These are phyloP conservation scores for Pleurotus eryngii DNA, from an alignment of 768 basidiomycete species.

Conservation along the genomic window DNA sequence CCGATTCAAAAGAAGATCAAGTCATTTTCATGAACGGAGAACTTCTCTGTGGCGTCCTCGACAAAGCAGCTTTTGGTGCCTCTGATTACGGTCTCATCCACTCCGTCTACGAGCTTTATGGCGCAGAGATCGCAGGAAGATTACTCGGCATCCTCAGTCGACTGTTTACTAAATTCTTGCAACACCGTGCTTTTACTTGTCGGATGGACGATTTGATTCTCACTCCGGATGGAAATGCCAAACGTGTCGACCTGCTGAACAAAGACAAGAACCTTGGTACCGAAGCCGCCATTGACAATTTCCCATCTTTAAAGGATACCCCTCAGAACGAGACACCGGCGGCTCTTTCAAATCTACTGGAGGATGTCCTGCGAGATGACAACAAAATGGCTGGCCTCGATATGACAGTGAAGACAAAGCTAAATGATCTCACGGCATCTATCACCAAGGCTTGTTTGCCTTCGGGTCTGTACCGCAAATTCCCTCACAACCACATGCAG, in stretches of 20 bases:
- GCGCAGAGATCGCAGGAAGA: constrained; percentile 82
- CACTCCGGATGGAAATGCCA: constrained; percentile 74
- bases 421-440: constrained; percentile 83
- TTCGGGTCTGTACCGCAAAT: constrained; percentile 81
- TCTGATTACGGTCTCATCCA: constrained; percentile 95
- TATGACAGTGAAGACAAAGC: constrained; percentile 82
- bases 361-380: constrained; percentile 93
- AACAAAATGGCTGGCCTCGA: constrained; percentile 97
- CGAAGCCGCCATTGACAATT: constrained; percentile 86
- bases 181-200: constrained; percentile 96
- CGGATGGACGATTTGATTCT: constrained; percentile 97
- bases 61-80: constrained; percentile 97
- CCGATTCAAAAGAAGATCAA: constrained; percentile 76
- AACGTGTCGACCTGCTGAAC: constrained; percentile 64
- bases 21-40: constrained; percentile 93
- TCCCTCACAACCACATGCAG: constrained; percentile 99
- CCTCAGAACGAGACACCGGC: constrained; percentile 51
- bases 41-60: constrained; percentile 88
- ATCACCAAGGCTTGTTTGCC: constrained; percentile 90
- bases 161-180: constrained; percentile 94
- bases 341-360: constrained; percentile 66
- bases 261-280: constrained; percentile 73
- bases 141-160: constrained; percentile 92
- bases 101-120: constrained; percentile 94
- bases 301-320: constrained; percentile 64